A percentile compares a stretch with the other conserved stretches of the same genome.
These are phyloP conservation scores for Aegilops speltoides DNA, from an alignment of 176 grass and related monocot genomes.

Conservation along the genomic window DNA sequence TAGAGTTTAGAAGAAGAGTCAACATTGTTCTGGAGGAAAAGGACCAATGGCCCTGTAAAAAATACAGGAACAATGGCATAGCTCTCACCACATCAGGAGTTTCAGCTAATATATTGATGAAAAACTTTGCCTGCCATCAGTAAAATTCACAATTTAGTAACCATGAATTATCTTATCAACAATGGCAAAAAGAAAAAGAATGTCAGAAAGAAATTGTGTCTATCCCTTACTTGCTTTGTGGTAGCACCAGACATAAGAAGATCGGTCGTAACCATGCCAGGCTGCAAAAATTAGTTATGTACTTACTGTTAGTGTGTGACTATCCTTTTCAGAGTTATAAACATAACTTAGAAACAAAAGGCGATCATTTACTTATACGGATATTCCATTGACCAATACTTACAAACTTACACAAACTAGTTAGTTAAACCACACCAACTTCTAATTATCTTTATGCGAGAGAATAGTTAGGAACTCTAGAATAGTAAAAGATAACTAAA, in stretches of 20 bases:
- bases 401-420: slow-evolving; percentile 19
- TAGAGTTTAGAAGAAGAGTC: not conserved
- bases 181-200: slow-evolving; percentile 11
- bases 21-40: not conserved
- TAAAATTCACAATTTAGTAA: slow-evolving; percentile 27
- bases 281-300: slow-evolving; percentile 58
- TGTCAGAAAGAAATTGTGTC: not conserved
- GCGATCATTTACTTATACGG: not conserved
- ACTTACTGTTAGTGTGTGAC: slow-evolving; percentile 2
- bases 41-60: no score
- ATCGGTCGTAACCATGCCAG: slow-evolving; percentile 98
- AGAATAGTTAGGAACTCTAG: not conserved
- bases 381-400: slow-evolving; percentile 15
- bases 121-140: slow-evolving; percentile 85
- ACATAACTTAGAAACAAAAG: slow-evolving; percentile 15
- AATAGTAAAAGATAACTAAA: slow-evolving; percentile 11
- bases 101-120: slow-evolving; percentile 99
- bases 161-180: slow-evolving; percentile 13
- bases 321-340: slow-evolving; percentile 4
- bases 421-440: slow-evolving; percentile 16
- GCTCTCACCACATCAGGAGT: slow-evolving; percentile 88
- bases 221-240: slow-evolving; percentile 83
- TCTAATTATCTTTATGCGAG: not conserved
- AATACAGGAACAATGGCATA: slow-evolving; percentile 20
- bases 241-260: slow-evolving; percentile 98